Conservation (phyloP, 2,329 filamentous ascomycete genomes). For the Colletotrichum caudatum region DNA sequence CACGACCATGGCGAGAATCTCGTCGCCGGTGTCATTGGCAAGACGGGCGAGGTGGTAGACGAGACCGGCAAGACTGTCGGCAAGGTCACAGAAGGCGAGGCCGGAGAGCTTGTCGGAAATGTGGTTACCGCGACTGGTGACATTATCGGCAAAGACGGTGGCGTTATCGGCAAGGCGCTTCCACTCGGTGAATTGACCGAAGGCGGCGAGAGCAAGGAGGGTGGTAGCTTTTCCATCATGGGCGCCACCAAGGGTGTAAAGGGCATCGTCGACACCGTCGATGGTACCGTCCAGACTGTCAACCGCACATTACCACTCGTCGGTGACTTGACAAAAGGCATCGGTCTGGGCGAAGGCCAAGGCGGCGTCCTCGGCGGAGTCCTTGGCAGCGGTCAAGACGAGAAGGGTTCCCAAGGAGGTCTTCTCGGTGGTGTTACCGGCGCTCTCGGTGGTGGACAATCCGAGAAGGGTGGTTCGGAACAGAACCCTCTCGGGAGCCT, state of each 20-base stretch:
- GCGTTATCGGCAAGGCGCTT: constrained; percentile 56
- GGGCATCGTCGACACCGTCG: constrained; percentile 41
- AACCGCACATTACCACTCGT: constrained; percentile 42
- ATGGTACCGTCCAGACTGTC: constrained; percentile 46
- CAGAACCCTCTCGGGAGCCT: constrained; percentile 24
- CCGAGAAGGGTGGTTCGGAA: constrained; percentile 18
- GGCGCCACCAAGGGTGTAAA: constrained; percentile 47
- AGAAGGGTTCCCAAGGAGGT: constrained; percentile 18
- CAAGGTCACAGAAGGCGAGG: constrained; percentile 56
- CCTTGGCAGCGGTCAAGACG: constrained; percentile 11
- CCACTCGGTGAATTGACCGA: constrained; percentile 55
- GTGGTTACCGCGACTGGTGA: constrained; percentile 53
- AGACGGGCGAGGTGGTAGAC: constrained; percentile 60
- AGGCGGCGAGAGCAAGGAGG: constrained; percentile 52
- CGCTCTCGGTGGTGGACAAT: constrained; percentile 13
- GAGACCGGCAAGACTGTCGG: constrained; percentile 58
- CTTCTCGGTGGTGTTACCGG: constrained; percentile 19
- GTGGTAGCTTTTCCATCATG: constrained; percentile 47
- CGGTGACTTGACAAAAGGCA: constrained; percentile 41
- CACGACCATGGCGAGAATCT: constrained; percentile 51
- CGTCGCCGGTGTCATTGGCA: constrained; percentile 57
- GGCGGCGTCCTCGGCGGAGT: constrained; percentile 39
- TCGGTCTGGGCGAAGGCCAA: constrained; percentile 40
- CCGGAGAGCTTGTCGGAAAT: constrained; percentile 57
- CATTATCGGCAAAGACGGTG: constrained; percentile 52